Base-by-base conservation (phyloP, 805 yeast genomes). In the Saturnispora sekii region DNA sequence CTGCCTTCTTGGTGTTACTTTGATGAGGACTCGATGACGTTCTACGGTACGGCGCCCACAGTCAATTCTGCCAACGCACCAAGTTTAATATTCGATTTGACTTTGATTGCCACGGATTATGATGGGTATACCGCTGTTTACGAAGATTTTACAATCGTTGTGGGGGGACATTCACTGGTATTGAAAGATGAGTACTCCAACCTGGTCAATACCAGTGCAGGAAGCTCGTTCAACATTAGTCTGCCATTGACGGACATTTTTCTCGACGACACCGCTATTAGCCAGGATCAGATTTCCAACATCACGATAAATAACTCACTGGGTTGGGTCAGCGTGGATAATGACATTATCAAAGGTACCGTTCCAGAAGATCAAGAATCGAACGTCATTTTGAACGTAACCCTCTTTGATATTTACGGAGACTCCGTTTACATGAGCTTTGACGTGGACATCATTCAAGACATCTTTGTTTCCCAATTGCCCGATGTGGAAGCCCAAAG, bases 31-130 rank as follows among this genome's bases (percentile, higher is more conserved):
- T 68, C 70, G 33, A 66, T 86, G 51, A 73, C 84, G 16, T 90
- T 88, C 62, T 70, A 77, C 36, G 98, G 98, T 30, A 80, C 81
- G 1, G 90, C 96, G 1, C 98, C 98, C 10, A 69, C 82, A 7
- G 85, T 85, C 30, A 82, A 85, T 53, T 84, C 96, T 2, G 71
- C 74, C 14, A 82, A 87, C 53, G 98, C 98, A 1, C 97, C 97
- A 10, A 85, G 95, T 35, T 69, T 76, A 51, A 66, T 69, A 35
- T 93, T 77, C 60, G 72, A 75, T 14, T 78, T 90, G 52, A 70
- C 77, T 37, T 72, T 89, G 53, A 78, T 88, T 46, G 96, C 89
- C 1, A 69, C 95, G 1, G 96, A 88, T 56, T 76, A 77, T 55
- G 62, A 63, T 21, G 96, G 94, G 1, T 88, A 61, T 58, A 67